phyloP scores from a whole-genome alignment of 2,329 filamentous ascomycete genomes.

The Fusarium sambucinum region DNA sequence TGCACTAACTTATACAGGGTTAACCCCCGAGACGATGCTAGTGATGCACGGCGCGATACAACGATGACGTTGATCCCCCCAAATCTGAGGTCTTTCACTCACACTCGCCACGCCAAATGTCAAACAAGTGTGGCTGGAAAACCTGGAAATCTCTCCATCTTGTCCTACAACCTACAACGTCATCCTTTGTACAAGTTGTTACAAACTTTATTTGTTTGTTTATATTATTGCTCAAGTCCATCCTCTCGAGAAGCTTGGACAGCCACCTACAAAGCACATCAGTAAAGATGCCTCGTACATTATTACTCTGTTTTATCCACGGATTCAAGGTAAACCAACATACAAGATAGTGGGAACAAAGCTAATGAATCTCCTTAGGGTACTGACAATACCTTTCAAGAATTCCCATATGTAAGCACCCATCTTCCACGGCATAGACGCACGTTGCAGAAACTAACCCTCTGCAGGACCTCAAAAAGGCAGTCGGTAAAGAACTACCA shows the following conservation, averaged over 20 bases:
- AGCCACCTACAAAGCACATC: background rate
- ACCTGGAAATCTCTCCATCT: slow-evolving; percentile 39
- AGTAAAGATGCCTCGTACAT: slow-evolving; percentile 61
- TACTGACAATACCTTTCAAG: slow-evolving; percentile 75
- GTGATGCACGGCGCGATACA: slow-evolving; percentile 26
- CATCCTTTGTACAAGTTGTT: slow-evolving; percentile 18
- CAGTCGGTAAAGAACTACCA: slow-evolving; percentile 69
- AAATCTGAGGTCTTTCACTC: slow-evolving; percentile 1
- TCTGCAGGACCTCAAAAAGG: slow-evolving; percentile 65
- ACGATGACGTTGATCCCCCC: slow-evolving; percentile 37
- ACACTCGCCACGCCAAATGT: slow-evolving; percentile 37
- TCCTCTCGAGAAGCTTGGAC: background rate
- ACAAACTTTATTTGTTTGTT: slow-evolving; percentile 22
- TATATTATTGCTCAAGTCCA: slow-evolving; percentile 10
- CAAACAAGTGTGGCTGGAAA: slow-evolving; percentile 42
- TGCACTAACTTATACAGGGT: slow-evolving; percentile 8
- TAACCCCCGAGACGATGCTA: slow-evolving; percentile 23
- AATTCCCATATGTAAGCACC: slow-evolving; percentile 67
- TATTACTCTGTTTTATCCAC: slow-evolving; percentile 80
- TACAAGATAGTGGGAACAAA: fast-evolving
- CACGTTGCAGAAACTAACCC: background rate
- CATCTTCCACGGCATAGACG: too few relatives aligned
- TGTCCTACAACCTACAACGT: slow-evolving; percentile 35
- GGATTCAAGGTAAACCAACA: slow-evolving; percentile 69
- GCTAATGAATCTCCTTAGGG: slow-evolving; percentile 59